phyloP scores from a whole-genome alignment of 108 stramenopile genomes.

The Conticribra guillardii region DNA sequence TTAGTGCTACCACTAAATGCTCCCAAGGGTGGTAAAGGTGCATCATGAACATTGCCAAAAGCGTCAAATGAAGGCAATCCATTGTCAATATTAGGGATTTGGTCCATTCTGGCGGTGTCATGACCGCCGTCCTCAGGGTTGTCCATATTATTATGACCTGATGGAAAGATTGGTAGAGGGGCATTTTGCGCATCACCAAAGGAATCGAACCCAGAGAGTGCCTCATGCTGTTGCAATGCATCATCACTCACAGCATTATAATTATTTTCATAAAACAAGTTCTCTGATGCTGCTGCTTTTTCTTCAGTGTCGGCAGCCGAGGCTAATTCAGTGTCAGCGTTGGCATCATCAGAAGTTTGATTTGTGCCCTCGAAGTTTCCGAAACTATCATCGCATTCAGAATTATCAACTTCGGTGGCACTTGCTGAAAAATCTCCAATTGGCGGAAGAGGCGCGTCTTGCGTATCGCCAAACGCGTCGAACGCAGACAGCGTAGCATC shows the following conservation, averaged over 20 bases:
- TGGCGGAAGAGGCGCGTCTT: not conserved
- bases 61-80: conserved; percentile 32
- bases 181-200: no score
- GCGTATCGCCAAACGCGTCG: no score
- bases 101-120: not conserved
- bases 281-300: not conserved
- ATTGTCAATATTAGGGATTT: no score
- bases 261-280: not conserved
- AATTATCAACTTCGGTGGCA: no score
- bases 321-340: not conserved
- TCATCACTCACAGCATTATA: not conserved
- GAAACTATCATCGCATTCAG: conserved; percentile 27
- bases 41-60: conserved; percentile 39
- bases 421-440: not conserved
- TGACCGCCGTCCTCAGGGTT: not conserved
- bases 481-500: no score
- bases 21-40: conserved; percentile 35
- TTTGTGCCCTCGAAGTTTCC: conserved; percentile 29
- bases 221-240: no score
- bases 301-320: not conserved
- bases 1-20: not conserved
- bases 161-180: conserved; percentile 30
- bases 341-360: not conserved
- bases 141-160: not conserved
- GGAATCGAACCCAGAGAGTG: no score